A percentile compares a stretch with the other conserved stretches of the same genome.
phyloP scores from a whole-genome alignment of 2,329 filamentous ascomycete genomes.

The Colletotrichum cereale region DNA sequence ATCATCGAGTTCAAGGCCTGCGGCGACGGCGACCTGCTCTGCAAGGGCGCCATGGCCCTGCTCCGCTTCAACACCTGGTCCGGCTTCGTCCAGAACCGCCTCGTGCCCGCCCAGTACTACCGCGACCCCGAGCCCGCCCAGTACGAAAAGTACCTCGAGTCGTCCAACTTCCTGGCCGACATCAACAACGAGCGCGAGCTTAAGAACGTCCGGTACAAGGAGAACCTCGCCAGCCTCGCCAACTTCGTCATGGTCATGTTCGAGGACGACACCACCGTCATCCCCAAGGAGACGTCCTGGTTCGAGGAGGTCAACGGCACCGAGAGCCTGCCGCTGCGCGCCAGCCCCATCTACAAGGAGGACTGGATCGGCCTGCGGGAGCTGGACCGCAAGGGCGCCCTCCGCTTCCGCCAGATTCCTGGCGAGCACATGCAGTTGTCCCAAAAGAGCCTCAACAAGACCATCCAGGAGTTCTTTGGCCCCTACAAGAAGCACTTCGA shows the following conservation, averaged over 20 bases:
- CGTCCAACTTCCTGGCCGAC: conserved; percentile 91
- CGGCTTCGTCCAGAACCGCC: conserved; percentile 77
- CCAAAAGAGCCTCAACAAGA: conserved; percentile 73
- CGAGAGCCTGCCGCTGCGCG: conserved; percentile 74
- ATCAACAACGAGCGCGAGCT: conserved; percentile 89
- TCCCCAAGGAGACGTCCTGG: conserved; percentile 92
- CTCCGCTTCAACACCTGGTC: conserved; percentile 87
- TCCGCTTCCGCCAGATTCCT: conserved; percentile 79
- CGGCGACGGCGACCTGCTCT: conserved; percentile 79
- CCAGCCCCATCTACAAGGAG: conserved; percentile 82
- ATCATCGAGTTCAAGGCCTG: conserved; percentile 88
- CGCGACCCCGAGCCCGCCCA: conserved; percentile 73
- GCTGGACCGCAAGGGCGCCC: conserved; percentile 82
- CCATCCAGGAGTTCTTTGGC: conserved; percentile 77
- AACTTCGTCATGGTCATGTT: conserved; percentile 93
- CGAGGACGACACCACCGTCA: conserved; percentile 84
- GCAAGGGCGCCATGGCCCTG: conserved; percentile 82
- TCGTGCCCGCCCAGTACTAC: conserved; percentile 97
- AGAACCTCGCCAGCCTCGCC: conserved; percentile 76
- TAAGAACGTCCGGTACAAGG: conserved; percentile 82
- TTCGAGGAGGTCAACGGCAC: conserved; percentile 88
- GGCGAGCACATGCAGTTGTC: conserved; percentile 88
- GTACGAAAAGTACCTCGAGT: conserved; percentile 79
- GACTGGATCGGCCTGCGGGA: conserved; percentile 91
- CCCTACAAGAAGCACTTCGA: conserved; percentile 57